Evolutionary conservation across 176 grass and related monocot species (phyloP), one percentile per base, ranked within the genome.

Genomic region (Aegilops umbellulata): DNA sequence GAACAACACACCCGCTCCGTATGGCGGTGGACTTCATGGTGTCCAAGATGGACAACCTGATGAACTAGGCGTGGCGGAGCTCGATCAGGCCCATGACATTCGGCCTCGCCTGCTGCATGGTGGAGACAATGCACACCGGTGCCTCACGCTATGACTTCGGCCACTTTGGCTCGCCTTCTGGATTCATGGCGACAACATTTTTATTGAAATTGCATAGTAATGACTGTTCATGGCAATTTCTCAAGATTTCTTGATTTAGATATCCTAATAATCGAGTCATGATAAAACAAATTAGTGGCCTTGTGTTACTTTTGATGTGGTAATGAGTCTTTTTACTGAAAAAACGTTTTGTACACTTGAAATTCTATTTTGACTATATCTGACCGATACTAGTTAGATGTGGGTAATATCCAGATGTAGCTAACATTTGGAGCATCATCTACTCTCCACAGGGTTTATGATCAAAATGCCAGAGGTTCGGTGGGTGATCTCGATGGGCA

Each of bases 1-100:
- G 9, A 10, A 41, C 39, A 41, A 41, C 39, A 41, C 39, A 41
- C 39, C 39, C 2, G 9, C 39, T 41, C 9, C 39, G 2, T 41
- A 41, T 41, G 87, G 68, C 93, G 47, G 91, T 86, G 17, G 95
- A 97, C 87, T 95, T 91, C 84, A 91, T 93, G 74, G 86, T 97
- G 65, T 97, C 95, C 77, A 97, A 93, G 87, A 92, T 97, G 49
- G 95, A 97, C 55, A 87, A 93, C 81, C 91, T 93, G 25, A 77
- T 98, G 85, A 95, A 97, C 83, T 95, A 93, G 95, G 95, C 91
- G 22, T 89, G 91, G 19, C 58, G 90, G 8, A 91, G 92, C 0
- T 95, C 91, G 17, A 88, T 97, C 87, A 95, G 95, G 95, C 95
- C 91, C 10, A 97, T 97, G 95, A 91, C 92, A 10, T 95, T 97